Percentiles rank a stretch among this genome's conserved stretches.
These are phyloP conservation scores for Chaetomiaceae sp. DNA, from an alignment of 2,329 filamentous ascomycete genomes.

Conservation along the genomic window DNA sequence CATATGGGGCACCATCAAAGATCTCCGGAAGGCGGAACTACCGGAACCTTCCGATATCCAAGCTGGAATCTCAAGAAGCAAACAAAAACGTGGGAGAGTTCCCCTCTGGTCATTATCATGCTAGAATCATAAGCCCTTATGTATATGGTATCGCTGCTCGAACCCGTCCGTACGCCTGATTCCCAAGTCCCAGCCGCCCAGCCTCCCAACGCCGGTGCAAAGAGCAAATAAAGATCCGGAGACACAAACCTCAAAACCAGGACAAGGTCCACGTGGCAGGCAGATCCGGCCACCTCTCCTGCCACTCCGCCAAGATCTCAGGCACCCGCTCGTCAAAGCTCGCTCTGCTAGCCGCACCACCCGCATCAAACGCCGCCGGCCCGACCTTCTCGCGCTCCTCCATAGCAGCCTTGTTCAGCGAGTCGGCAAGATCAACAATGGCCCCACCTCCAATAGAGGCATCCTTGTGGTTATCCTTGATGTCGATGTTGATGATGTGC, in stretches of 20 bases:
- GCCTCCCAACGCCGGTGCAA: slow-evolving; percentile 14
- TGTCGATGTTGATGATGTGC: slow-evolving; percentile 97
- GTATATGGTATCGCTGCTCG: slow-evolving; percentile 17
- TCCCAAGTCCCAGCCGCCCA: background rate
- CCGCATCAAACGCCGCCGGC: slow-evolving; percentile 63
- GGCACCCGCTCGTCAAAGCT: slow-evolving; percentile 92
- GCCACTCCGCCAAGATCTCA: slow-evolving; percentile 87
- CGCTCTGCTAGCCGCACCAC: slow-evolving; percentile 59
- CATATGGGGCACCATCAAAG: slow-evolving; percentile 8
- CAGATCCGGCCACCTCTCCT: slow-evolving; percentile 87
- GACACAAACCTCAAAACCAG: slow-evolving; percentile 64
- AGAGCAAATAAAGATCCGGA: background rate
- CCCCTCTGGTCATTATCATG: slow-evolving; percentile 3
- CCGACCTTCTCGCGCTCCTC: slow-evolving; percentile 70
- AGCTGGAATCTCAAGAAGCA: no score
- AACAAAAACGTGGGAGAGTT: background rate
- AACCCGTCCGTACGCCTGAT: slow-evolving; percentile 1
- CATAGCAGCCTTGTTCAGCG: slow-evolving; percentile 72
- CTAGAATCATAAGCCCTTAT: background rate
- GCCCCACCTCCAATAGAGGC: slow-evolving; percentile 84
- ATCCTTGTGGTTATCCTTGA: slow-evolving; percentile 97
- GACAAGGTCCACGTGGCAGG: slow-evolving; percentile 92
- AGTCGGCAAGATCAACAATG: slow-evolving; percentile 85
- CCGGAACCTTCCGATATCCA: no score
- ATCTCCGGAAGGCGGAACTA: background rate